Percentiles rank a stretch among this genome's conserved stretches.
phyloP scores from a whole-genome alignment of 2,329 filamentous ascomycete species.

The Colletotrichum scovillei region DNA sequence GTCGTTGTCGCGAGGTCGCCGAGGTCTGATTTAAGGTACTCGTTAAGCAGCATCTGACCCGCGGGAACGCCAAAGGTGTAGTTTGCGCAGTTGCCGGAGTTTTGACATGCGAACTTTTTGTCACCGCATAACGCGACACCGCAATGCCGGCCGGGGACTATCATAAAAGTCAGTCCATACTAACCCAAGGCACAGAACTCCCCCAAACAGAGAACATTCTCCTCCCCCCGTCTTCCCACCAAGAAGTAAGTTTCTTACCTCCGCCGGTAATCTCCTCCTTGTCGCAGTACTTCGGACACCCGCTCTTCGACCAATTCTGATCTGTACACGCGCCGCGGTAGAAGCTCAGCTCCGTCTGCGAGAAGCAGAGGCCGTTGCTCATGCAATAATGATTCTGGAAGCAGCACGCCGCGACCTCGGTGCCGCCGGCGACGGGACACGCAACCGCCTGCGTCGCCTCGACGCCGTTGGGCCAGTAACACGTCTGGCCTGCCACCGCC shows the following conservation, averaged over 20 bases:
- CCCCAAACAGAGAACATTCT: not conserved
- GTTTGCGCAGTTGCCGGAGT: constrained; percentile 18
- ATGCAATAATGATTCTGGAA: constrained; percentile 28
- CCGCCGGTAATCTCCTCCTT: not conserved
- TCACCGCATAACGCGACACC: constrained; percentile 5
- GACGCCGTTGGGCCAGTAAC: constrained; percentile 22
- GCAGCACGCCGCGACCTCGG: constrained; percentile 27
- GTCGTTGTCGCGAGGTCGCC: not conserved
- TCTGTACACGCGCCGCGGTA: constrained; percentile 32
- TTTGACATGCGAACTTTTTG: constrained; percentile 8
- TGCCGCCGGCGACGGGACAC: constrained; percentile 7
- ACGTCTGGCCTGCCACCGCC: constrained; percentile 13
- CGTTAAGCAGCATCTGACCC: constrained; percentile 19
- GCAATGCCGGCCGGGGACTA: not conserved
- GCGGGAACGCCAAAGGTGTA: constrained; percentile 11
- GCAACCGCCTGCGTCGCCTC: not conserved
- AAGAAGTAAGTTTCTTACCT: not conserved
- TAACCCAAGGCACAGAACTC: not conserved
- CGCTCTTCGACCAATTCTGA: not conserved
- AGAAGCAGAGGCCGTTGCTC: constrained; percentile 34
- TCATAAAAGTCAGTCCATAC: not conserved
- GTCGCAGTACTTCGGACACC: constrained; percentile 29
- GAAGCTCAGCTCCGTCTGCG: constrained; percentile 23
- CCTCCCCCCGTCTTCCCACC: not conserved
- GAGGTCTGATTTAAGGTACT: constrained; percentile 15